Base-by-base conservation (phyloP, 2,329 filamentous ascomycete genomes). In the Nothophaeocryptopus gaeumannii region DNA sequence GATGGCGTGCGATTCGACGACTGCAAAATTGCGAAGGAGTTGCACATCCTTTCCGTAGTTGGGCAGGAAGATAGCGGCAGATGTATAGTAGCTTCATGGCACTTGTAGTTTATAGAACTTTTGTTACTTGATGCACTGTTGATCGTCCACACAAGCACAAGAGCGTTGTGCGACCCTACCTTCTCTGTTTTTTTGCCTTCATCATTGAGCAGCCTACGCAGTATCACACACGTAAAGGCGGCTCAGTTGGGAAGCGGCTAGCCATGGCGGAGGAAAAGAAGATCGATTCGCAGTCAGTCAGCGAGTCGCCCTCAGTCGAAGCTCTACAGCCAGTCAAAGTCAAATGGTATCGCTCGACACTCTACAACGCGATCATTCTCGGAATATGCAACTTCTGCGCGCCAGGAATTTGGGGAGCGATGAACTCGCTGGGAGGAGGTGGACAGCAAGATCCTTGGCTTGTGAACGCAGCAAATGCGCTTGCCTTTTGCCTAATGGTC, bases 401-500 rank as follows among this genome's bases (percentile, higher is more conserved):
- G 0, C 85, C 85, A 0, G 85, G 85, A 0, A 84, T 88, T 53
- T 88, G 85, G 85, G 55, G 52, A 26, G 47, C 43, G 11, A 48
- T 88, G 84, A 88, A 88, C 70, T 83, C 79, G 0, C 76, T 89
- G 0, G 85, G 85, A 8, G 86, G 83, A 1, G 86, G 85, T 41
- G 86, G 86, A 2, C 76, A 80, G 29, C 76, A 82, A 55, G 75
- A 77, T 8, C 85, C 85, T 0, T 77, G 82, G 59, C 74, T 88
- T 1, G 81, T 89, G 42, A 88, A 88, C 59, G 77, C 81, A 0
- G 84, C 83, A 11, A 89, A 89, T 58, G 81, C 85, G 0, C 66
- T 88, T 34, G 87, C 84, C 0, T 89, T 89, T 62, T 82, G 82
- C 39, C 75, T 88, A 7, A 88, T 88, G 85, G 82, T 88, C 0